A percentile compares a stretch with the other conserved stretches of the same genome.
These are phyloP conservation scores for Russula foetens DNA, from an alignment of 768 basidiomycete species.

Conservation along the genomic window DNA sequence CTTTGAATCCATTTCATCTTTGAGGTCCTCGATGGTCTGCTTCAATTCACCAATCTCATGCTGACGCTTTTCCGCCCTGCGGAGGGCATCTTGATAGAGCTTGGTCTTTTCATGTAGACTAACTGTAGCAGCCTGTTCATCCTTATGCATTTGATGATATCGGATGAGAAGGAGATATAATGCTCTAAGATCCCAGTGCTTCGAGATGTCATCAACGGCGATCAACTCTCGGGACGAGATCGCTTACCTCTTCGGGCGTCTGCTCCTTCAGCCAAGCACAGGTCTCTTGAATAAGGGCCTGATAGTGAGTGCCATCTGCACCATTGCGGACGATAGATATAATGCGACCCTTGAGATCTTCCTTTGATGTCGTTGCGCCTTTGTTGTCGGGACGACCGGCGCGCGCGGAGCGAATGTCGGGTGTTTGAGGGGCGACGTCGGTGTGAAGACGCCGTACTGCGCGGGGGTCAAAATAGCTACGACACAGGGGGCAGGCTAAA, in stretches of 20 bases:
- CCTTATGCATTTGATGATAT: slow-evolving; percentile 21
- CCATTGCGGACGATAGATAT: slow-evolving; percentile 19
- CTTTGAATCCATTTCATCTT: slow-evolving; percentile 10
- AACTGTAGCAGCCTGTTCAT: slow-evolving; percentile 17
- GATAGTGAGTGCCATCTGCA: slow-evolving; percentile 16
- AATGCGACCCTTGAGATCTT: slow-evolving; percentile 15
- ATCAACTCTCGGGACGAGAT: neutral
- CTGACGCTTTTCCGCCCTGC: slow-evolving; percentile 7
- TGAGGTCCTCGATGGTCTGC: slow-evolving; percentile 10
- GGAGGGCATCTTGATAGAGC: slow-evolving; percentile 16
- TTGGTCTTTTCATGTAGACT: slow-evolving; percentile 13
- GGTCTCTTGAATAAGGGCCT: slow-evolving; percentile 17
- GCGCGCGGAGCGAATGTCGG: slow-evolving; percentile 6
- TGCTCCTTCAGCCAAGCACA: slow-evolving; percentile 18
- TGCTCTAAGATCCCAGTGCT: slow-evolving; percentile 21
- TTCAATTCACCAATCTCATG: slow-evolving; percentile 3
- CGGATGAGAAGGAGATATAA: slow-evolving; percentile 18
- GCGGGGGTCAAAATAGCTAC: slow-evolving; percentile 13
- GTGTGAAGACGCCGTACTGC: slow-evolving; percentile 17
- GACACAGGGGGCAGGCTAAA: slow-evolving; percentile 18
- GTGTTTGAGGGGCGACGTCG: slow-evolving; percentile 12
- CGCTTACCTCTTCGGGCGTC: slow-evolving; percentile 14
- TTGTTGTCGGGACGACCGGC: neutral
- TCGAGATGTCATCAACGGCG: neutral
- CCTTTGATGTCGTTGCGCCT: slow-evolving; percentile 1